phyloP scores from a whole-genome alignment of 2,329 filamentous ascomycete species.

The Fusarium citri region DNA sequence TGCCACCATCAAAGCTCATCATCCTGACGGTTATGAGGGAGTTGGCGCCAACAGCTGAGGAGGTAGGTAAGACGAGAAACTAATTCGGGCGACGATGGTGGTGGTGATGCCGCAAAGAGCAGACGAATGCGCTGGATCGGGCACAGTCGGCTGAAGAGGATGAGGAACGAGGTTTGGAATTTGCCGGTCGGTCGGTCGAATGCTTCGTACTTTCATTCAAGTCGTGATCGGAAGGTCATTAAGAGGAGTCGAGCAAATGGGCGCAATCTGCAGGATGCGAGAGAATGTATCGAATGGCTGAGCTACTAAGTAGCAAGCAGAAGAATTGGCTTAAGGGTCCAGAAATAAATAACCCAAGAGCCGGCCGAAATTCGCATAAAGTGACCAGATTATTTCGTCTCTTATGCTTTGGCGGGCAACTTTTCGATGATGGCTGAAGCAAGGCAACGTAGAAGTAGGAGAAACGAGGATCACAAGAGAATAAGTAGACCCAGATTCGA shows the following conservation, averaged over 20 bases:
- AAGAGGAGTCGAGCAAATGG: constrained; percentile 27
- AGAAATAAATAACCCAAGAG: not conserved
- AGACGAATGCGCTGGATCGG: constrained; percentile 26
- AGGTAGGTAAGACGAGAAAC: constrained; percentile 7
- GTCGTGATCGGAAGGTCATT: constrained; percentile 18
- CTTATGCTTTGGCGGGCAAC: not conserved
- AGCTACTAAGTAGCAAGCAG: not conserved
- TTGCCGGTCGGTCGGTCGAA: constrained; percentile 23
- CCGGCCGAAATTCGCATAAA: not conserved
- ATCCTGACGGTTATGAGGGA: constrained; percentile 43
- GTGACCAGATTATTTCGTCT: not conserved
- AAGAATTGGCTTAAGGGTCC: not conserved
- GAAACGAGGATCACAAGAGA: constrained; percentile 27
- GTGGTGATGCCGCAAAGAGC: constrained; percentile 25
- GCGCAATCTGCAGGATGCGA: constrained; percentile 29
- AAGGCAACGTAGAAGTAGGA: constrained; percentile 28
- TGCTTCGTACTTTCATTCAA: constrained; percentile 35
- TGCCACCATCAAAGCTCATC: constrained; percentile 74
- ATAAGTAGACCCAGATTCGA: constrained; percentile 11
- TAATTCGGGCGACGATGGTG: constrained; percentile 23
- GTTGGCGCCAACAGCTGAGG: constrained; percentile 25
- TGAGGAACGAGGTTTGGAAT: constrained; percentile 16
- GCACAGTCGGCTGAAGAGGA: constrained; percentile 26
- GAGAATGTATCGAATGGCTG: constrained; percentile 28
- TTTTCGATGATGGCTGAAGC: constrained; percentile 14